Base-by-base conservation (phyloP, 2,329 filamentous ascomycete genomes). In the Helicocarpus griseus region DNA sequence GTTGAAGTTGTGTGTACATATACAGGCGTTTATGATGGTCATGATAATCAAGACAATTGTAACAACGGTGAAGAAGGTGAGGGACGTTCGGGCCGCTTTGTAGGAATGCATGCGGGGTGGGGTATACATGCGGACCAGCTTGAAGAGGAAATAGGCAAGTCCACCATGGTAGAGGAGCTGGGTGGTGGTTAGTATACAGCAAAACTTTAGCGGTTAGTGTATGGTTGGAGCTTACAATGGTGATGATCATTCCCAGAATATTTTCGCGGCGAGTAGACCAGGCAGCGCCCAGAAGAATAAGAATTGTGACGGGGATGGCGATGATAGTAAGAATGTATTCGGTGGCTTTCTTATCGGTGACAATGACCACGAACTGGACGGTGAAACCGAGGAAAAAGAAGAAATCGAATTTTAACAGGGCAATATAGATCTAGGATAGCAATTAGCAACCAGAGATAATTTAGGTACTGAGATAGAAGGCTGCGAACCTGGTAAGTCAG, bases 351-450 rank as follows among this genome's bases (percentile, higher is more conserved):
- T 76, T 77, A 57, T 79, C 79, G 41, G 81, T 84, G 54, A 98
- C 89, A 53, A 97, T 86, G 61, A 98, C 91, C 50, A 97, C 80
- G 69, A 98, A 98, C 66, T 98, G 93, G 44, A 98, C 88, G 5
- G 93, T 97, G 69, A 98, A 98, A 50, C 91, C 93, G 48, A 98
- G 82, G 78, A 98, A 98, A 77, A 98, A 97, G 82, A 98, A 98
- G 72, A 98, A 97, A 73, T 98, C 93, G 69, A 98, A 98, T 71
- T 98, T 98, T 58, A 98, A 79, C 9, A 98, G 80, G 35, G 93
- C 89, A 63, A 98, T 96, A 71, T 96, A 98, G 68, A 98, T 90
- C 90, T 95, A 56, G 4, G 26, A 17, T 26, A 9, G 21, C 5
- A 22, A 40, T 41, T 28, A 43, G 40, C 40, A 43, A 26, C 19